Evolutionary conservation across 2,329 filamentous ascomycete genomes (phyloP).

Genomic region (Phialophora macrospora): DNA sequence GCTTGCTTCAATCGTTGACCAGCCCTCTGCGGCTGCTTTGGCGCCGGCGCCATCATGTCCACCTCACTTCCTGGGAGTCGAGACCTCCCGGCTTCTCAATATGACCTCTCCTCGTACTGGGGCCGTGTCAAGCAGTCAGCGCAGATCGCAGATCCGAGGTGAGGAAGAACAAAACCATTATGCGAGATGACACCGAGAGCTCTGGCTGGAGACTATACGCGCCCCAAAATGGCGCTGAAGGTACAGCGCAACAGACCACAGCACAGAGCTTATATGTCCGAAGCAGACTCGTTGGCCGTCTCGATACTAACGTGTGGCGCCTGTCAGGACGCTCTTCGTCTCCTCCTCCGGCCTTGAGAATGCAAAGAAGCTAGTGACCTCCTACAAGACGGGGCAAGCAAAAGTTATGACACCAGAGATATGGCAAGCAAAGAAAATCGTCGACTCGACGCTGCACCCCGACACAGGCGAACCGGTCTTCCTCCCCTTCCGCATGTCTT

Average conservation of each 20-base stretch:
- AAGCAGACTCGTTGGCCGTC: not conserved
- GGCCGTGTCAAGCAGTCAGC: constrained; percentile 89
- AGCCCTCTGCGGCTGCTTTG: constrained; percentile 2
- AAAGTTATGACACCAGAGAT: constrained; percentile 83
- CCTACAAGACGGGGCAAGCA: constrained; percentile 85
- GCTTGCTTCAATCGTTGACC: not conserved
- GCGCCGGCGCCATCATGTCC: constrained; percentile 55
- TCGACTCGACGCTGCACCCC: constrained; percentile 97
- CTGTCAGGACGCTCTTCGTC: constrained; percentile 78
- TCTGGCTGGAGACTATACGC: constrained; percentile 8
- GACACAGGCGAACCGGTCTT: constrained; percentile 93
- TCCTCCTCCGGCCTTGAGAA: constrained; percentile 77
- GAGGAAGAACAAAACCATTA: constrained; percentile 49
- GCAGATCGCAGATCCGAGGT: constrained; percentile 94
- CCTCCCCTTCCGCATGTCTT: constrained; percentile 98
- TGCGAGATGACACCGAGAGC: constrained; percentile 3
- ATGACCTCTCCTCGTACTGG: constrained; percentile 93
- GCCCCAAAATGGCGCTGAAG: constrained; percentile 21
- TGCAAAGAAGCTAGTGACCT: constrained; percentile 78
- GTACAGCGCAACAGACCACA: constrained; percentile 29
- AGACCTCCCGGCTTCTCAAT: constrained; percentile 87
- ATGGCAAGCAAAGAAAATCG: constrained; percentile 95
- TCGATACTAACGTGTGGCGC: not conserved
- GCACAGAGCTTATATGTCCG: constrained; percentile 6
- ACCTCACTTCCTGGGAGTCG: constrained; percentile 68